Percentiles rank a stretch among this genome's conserved stretches.
These are phyloP conservation scores for Chlamydomonas applanata DNA, from an alignment of 139 green algal genomes.

Conservation along the genomic window DNA sequence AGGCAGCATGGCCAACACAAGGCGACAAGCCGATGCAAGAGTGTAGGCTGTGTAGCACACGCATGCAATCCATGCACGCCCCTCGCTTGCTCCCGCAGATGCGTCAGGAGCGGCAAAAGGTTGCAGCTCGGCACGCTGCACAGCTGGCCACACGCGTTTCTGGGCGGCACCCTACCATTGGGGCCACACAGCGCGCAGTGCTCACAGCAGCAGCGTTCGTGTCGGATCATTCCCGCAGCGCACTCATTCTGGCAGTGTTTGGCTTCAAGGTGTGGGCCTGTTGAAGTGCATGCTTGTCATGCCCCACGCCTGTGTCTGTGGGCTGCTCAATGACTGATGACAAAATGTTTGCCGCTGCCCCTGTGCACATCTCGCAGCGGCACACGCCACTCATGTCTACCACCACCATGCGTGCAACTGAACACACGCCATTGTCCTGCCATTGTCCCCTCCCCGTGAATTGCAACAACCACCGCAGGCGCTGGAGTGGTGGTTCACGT, in stretches of 20 bases:
- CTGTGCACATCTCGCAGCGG: neutral
- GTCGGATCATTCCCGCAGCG: slow-evolving; percentile 62
- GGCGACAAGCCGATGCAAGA: too few species aligned
- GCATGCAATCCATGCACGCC: too few species aligned
- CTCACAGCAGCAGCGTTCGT: slow-evolving; percentile 31
- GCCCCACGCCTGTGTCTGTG: neutral
- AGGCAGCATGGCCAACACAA: too few species aligned
- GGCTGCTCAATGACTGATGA: neutral
- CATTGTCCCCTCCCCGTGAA: neutral
- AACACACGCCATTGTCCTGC: neutral
- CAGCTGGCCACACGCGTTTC: slow-evolving; percentile 7
- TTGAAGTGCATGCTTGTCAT: neutral
- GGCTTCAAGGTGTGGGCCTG: slow-evolving; percentile 90
- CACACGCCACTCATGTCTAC: neutral
- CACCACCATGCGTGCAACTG: neutral
- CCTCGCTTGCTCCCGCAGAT: neutral
- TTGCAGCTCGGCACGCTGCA: slow-evolving; percentile 27
- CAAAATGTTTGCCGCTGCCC: neutral
- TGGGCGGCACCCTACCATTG: neutral
- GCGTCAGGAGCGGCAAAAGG: slow-evolving; percentile 31
- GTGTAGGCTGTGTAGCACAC: too few species aligned
- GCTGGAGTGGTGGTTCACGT: slow-evolving; percentile 93
- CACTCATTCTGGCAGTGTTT: slow-evolving; percentile 84
- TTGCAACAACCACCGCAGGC: slow-evolving; percentile 14
- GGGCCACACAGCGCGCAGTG: slow-evolving; percentile 22